Evolutionary conservation across 129 eudicot species (phyloP), one percentile per base, ranked within the genome.

Genomic region (Helichrysum umbraculigerum): DNA sequence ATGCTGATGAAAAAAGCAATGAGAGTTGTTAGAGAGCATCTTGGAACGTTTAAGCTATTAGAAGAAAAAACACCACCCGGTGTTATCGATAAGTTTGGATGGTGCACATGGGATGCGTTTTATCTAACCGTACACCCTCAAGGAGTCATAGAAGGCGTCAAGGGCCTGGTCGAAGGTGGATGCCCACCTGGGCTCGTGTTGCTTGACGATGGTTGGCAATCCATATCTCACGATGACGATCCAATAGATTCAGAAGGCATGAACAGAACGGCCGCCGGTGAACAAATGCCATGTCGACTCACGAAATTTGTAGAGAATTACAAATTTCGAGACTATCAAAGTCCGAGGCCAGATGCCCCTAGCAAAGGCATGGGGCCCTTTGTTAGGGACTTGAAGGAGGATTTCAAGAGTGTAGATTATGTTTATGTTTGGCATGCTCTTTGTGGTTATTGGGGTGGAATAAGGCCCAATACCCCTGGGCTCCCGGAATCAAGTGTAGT

Each of bases 21-120:
- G 60, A 83, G 81, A 78, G 87, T 84, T 15, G 86, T 81, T 34
- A 83, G 75, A 51, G 83, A 78, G 20, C 98, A 90, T 60, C 86
- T 93, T 9, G 96, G 98, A 3, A 90, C 97, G 32, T 93, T 93
- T 70, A 86, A 79, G 69, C 74, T 93, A 61, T 63, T 93, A 30
- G 95, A 90, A 37, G 98, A 93, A 35, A 93, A 93, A 60, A 80
- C 86, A 0, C 93, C 98, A 7, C 98, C 98, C 0, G 88, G 89
- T 15, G 83, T 93, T n/a, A 85, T 93, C 28, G 98, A 93, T 73
- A 93, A 93, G 71, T 93, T 93, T 72, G 98, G 98, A 34, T 93
- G 98, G 98, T 93, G 98, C 69, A 93, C 98, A 7, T 93, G 98
- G 98, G 98, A 93, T 59, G 97, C 97, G 8, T 93, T 93, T 37